Evolutionary conservation across 1,284 basidiomycete species (phyloP), one percentile per base, ranked within the genome.

Genomic region (Filobasidium uniguttulatum): DNA sequence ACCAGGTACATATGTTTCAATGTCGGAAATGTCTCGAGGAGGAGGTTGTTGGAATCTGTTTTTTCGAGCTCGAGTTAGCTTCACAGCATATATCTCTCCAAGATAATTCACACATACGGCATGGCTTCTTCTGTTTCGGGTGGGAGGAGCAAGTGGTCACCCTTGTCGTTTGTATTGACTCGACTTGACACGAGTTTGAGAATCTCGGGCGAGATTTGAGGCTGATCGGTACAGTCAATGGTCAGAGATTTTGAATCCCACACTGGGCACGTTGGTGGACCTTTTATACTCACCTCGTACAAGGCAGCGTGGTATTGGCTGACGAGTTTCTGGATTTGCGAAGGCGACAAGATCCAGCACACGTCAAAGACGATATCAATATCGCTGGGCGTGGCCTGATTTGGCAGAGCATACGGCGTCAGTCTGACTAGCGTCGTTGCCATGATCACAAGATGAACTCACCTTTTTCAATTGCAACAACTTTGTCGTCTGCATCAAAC

Each of bases 401-500:
- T 40, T 41, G 8, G 14, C 44, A 34, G 47, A 28, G 52, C 57
- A 43, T 52, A 45, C 46, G n/a, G n/a, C n/a, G 57, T 36, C 59
- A 47, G 19, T 34, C 40, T 35, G 34, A 7, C 17, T 46, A 40
- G 33, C 9, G 17, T 17, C 20, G 41, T 14, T 12, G 30, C 44
- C 10, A 29, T 49, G 20, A 44, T 31, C 35, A 20, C 53, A 14
- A 9, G 45, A 46, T 5, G 26, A 6, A 60, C 74, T 56, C 52
- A 85, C 93, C 78, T 99, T 99, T 75, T 98, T 99, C 61, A 99
- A 75, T 67, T 99, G 94, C 22, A 99, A 73, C 51, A 99, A 73
- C 72, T 99, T 99, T 61, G 94, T 97, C 36, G 94, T 93, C 72
- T 99, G 94, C 87, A 97, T 94, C 69, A 99, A 78, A 68, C 98